Percentiles rank a stretch among this genome's conserved stretches.
Conservation (phyloP, 768 basidiomycete genomes). For the Boletus rubropictus region DNA sequence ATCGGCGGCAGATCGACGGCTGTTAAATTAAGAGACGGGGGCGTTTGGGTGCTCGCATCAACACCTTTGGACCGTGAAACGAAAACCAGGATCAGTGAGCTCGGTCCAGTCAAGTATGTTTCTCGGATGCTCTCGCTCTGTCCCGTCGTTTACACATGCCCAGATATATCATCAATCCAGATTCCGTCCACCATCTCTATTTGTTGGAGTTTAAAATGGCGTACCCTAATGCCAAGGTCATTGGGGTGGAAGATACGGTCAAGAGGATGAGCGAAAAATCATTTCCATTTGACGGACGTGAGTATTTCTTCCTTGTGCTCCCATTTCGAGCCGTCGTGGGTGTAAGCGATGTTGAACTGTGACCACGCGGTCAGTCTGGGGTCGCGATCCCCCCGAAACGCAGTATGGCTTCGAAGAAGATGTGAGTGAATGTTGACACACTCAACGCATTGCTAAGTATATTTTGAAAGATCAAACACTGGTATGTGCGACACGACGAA, state of each 20-base stretch:
- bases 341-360: neutral
- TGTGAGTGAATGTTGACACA: conserved; percentile 25
- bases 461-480: conserved; percentile 42
- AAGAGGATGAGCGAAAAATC: conserved; percentile 48
- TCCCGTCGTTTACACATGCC: neutral
- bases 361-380: conserved; percentile 40
- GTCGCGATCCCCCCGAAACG: conserved; percentile 55
- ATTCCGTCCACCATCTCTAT: conserved; percentile 55
- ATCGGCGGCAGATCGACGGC: conserved; percentile 84
- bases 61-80: conserved; percentile 65
- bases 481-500: conserved; percentile 29
- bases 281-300: conserved; percentile 60
- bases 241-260: conserved; percentile 56
- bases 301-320: conserved; percentile 12
- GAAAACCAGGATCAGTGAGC: conserved; percentile 49
- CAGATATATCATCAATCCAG: conserved; percentile 56
- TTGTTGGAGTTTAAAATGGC: conserved; percentile 59
- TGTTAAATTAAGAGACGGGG: conserved; percentile 58
- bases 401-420: conserved; percentile 78
- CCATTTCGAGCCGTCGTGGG: neutral
- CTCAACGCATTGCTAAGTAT: neutral
- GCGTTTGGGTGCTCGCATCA: conserved; percentile 80
- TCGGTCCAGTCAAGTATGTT: conserved; percentile 63
- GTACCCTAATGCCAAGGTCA: conserved; percentile 67
- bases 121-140: neutral